Base-by-base conservation (phyloP, 345 rosid species). In the Eucalyptus pumila region DNA sequence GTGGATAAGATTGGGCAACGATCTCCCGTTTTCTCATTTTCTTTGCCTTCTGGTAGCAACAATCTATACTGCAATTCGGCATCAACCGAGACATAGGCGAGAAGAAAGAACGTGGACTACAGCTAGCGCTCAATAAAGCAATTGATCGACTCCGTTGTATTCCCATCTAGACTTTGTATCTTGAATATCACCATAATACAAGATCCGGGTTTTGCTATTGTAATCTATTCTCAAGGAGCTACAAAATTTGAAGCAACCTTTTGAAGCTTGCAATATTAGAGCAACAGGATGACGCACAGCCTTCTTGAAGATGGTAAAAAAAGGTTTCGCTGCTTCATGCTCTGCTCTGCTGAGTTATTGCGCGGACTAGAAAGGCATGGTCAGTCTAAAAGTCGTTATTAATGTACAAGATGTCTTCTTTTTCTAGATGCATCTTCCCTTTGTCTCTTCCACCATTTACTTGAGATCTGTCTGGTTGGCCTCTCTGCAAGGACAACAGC, bases 391-490 rank as follows among this genome's bases (percentile, higher is more conserved):
- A 11, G 42, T 86, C 92, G 58, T 89, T 91, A 80, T 86, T 91
- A 89, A 94, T 92, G 91, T 89, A 89, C 93, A 93, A n/a, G 89
- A 97, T 94, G 90, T 98, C 99, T 49, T 96, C 97, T 89, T 95
- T 95, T 8, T 92, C 89, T 88, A 98, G 91, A 86, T 95, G 92
- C 98, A 94, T 96, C 93, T 97, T 93, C 88, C 98, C 99, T 89
- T 93, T 97, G 91, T 94, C 95, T 89, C 94, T 93, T 90, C 91
- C 91, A 65, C 89, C 91, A 56, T 87, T 95, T 86, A 89, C 80
- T 89, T 92, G 96, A 23, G 90, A 89, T 87, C 92, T 93, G 87
- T 94, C 98, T 0, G 95, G 92, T 88, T 95, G 96, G 88, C 98
- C 99, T 69, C 95, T 94, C 99, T 97, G 96, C 86, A 51, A 37